Conservation (phyloP, 768 basidiomycete species). For the Mycena amicta region DNA sequence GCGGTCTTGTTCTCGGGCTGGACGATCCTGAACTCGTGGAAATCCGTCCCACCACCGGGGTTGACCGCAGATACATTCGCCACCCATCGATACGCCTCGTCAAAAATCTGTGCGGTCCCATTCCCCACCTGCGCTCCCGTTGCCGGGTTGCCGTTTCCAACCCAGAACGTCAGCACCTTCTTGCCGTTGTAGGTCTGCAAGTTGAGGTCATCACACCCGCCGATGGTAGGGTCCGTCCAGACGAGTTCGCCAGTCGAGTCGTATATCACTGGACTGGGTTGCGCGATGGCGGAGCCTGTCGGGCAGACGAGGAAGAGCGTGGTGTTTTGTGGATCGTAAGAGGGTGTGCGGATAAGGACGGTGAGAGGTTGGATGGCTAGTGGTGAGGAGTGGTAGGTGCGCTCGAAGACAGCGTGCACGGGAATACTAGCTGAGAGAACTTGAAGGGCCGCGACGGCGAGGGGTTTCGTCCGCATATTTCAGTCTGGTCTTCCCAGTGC, state of each 20-base stretch:
- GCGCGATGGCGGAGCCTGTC: not conserved
- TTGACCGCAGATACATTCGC: slow-evolving; percentile 11
- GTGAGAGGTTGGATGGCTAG: slow-evolving; percentile 13
- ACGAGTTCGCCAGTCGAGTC: slow-evolving; percentile 11
- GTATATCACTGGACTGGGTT: slow-evolving; percentile 10
- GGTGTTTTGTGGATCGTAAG: slow-evolving; percentile 15
- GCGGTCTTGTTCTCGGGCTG: slow-evolving; percentile 7
- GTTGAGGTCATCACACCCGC: slow-evolving; percentile 3
- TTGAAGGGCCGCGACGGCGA: not conserved
- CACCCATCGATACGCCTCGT: slow-evolving; percentile 5
- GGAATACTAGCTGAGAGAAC: not conserved
- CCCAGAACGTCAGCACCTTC: slow-evolving; percentile 14
- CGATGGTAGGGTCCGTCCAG: slow-evolving; percentile 6
- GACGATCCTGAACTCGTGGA: slow-evolving; percentile 12
- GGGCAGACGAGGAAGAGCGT: slow-evolving; percentile 11
- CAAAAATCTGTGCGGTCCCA: slow-evolving; percentile 1
- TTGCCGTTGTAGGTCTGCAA: slow-evolving; percentile 6
- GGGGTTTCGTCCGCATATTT: not conserved
- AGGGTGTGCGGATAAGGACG: not conserved
- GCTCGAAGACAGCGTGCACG: not conserved
- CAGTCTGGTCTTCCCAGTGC: too few relatives aligned
- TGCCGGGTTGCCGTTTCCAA: slow-evolving; percentile 1
- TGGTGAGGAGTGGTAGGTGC: slow-evolving; percentile 5
- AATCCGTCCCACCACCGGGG: not conserved
- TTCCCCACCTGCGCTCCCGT: slow-evolving; percentile 3